A percentile compares a stretch with the other conserved stretches of the same genome.
These are phyloP conservation scores for Penicillium palitans DNA, from an alignment of 2,329 filamentous ascomycete species.

Conservation along the genomic window DNA sequence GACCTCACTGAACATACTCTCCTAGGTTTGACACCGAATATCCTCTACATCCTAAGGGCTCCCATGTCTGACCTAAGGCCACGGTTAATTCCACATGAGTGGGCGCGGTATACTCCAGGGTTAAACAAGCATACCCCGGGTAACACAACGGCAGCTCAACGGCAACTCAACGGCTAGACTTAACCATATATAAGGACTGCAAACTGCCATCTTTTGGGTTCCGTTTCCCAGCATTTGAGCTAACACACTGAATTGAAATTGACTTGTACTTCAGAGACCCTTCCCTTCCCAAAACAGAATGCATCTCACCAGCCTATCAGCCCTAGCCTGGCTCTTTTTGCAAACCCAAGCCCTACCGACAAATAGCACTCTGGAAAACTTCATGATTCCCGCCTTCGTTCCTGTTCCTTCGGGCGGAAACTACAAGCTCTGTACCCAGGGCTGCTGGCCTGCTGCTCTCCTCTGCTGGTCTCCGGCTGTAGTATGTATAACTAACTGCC, in stretches of 20 bases:
- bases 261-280: background rate
- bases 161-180: background rate
- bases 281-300: background rate
- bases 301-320: background rate
- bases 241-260: background rate
- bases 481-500: background rate
- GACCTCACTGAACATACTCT: background rate
- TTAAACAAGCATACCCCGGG: background rate
- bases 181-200: background rate
- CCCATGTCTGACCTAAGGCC: background rate
- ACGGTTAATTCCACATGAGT: background rate
- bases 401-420: background rate
- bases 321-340: background rate
- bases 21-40: too few species aligned
- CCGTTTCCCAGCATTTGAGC: background rate
- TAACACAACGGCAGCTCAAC: background rate
- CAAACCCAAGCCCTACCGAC: background rate
- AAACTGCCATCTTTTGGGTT: too few species aligned
- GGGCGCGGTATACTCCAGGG: background rate
- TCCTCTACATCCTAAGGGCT: background rate
- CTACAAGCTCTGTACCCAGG: constrained; percentile 3
- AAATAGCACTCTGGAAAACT: background rate
- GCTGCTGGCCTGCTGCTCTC: background rate
- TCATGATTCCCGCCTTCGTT: background rate
- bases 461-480: background rate